phyloP scores from a whole-genome alignment of 495 filamentous ascomycete genomes.

The Xylaria grammica region DNA sequence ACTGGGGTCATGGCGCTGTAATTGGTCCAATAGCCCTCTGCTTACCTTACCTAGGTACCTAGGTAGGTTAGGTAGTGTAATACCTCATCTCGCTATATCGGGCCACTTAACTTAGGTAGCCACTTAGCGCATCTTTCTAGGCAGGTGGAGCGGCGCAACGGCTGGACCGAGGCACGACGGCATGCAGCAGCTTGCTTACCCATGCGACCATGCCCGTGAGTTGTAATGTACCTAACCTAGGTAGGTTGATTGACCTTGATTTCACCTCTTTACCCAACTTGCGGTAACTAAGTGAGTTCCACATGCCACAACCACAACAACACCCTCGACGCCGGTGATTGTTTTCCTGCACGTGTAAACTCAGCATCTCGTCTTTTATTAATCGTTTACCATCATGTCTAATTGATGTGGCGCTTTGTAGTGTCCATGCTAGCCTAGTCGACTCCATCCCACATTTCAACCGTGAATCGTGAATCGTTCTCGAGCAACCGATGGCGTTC shows the following conservation, averaged over 20 bases:
- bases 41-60: neutral
- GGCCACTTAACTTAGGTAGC: neutral
- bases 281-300: conserved; percentile 32
- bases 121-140: neutral
- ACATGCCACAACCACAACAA: conserved; percentile 29
- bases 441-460: conserved; percentile 8
- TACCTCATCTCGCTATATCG: neutral
- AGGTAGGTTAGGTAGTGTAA: neutral
- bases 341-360: conserved; percentile 27
- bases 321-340: neutral
- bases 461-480: neutral
- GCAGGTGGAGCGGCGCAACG: conserved; percentile 21
- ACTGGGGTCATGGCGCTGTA: too few relatives aligned
- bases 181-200: conserved; percentile 15
- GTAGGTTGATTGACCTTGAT: conserved; percentile 16
- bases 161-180: conserved; percentile 33
- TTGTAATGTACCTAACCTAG: too few relatives aligned
- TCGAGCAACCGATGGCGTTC: conserved; percentile 41
- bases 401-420: conserved; percentile 19
- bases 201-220: neutral
- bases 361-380: conserved; percentile 14
- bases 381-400: conserved; percentile 16
- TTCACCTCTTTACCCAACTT: conserved; percentile 23
- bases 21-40: too few relatives aligned
- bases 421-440: conserved; percentile 26